Conservation (phyloP, 257 asterid genomes). For the Solanum infundibuliforme region DNA sequence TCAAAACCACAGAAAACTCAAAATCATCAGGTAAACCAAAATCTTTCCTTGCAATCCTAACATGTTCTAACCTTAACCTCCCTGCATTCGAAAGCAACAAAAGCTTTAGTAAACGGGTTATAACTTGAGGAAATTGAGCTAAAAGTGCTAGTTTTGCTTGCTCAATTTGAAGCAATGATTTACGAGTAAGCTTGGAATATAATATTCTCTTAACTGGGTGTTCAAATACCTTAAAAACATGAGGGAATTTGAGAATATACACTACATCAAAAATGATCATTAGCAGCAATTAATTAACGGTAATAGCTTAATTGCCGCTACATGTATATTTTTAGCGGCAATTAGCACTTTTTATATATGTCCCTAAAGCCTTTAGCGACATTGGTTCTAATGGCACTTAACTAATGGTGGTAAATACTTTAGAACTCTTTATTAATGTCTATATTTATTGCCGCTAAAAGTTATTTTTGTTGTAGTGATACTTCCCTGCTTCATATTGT, state of each 20-base stretch:
- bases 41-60: constrained; percentile 61
- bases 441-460: no score
- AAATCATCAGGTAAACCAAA: constrained; percentile 86
- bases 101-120: constrained; percentile 52
- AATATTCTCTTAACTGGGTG: constrained; percentile 84
- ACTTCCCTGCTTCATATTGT: constrained; percentile 60
- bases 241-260: constrained; percentile 60
- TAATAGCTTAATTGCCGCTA: no score
- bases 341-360: no score
- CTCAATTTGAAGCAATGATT: constrained; percentile 48
- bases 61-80: constrained; percentile 63
- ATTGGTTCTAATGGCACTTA: no score
- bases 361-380: no score
- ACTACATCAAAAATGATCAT: no score
- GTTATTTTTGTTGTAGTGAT: background rate
- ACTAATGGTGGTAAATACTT: no score
- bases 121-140: constrained; percentile 43
- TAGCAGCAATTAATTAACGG: no score
- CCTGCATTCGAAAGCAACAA: constrained; percentile 56
- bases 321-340: no score
- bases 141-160: constrained; percentile 53
- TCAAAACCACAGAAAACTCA: constrained; percentile 53
- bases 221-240: constrained; percentile 72
- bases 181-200: constrained; percentile 50
- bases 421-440: no score